These are phyloP conservation scores for Danielozyma ontarioensis DNA, from an alignment of 805 yeast genomes.

Conservation along the genomic window DNA sequence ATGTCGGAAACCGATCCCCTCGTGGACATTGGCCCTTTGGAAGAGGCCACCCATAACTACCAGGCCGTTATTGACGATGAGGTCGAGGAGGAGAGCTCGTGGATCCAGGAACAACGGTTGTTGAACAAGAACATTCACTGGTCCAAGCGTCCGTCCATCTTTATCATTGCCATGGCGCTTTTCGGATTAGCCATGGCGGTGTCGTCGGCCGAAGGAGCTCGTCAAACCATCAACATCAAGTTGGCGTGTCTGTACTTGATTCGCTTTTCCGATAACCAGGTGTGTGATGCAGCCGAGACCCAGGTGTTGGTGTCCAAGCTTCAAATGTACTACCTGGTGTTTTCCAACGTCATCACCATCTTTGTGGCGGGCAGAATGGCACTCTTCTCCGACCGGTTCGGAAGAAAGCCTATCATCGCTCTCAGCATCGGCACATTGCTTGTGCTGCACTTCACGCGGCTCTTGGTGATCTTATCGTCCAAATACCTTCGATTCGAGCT, in stretches of 20 bases:
- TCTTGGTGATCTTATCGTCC: constrained; percentile 19
- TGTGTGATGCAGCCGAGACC: constrained; percentile 28
- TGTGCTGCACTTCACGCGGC: constrained; percentile 18
- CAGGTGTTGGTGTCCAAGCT: constrained; percentile 43
- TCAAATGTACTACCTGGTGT: constrained; percentile 39
- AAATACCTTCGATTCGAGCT: constrained; percentile 24
- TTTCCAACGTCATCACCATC: constrained; percentile 41
- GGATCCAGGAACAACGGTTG: constrained; percentile 46
- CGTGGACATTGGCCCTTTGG: constrained; percentile 11
- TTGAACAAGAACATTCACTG: constrained; percentile 43
- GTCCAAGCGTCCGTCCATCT: constrained; percentile 53
- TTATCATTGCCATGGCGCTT: constrained; percentile 40
- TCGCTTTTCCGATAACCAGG: constrained; percentile 4
- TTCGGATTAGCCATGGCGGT: constrained; percentile 40
- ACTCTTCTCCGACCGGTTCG: constrained; percentile 31
- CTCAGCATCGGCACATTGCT: constrained; percentile 12
- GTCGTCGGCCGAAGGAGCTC: constrained; percentile 32
- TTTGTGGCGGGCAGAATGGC: constrained; percentile 52
- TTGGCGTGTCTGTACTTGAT: constrained; percentile 23
- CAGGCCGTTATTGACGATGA: constrained; percentile 36
- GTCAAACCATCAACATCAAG: constrained; percentile 32
- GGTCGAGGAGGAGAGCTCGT: constrained; percentile 38
- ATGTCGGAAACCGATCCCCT: not conserved
- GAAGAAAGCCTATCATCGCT: constrained; percentile 28
- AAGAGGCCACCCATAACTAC: constrained; percentile 30